Evolutionary conservation across 2,329 filamentous ascomycete genomes (phyloP), one percentile per base, ranked within the genome.

Genomic region (Xylariaceae sp.): DNA sequence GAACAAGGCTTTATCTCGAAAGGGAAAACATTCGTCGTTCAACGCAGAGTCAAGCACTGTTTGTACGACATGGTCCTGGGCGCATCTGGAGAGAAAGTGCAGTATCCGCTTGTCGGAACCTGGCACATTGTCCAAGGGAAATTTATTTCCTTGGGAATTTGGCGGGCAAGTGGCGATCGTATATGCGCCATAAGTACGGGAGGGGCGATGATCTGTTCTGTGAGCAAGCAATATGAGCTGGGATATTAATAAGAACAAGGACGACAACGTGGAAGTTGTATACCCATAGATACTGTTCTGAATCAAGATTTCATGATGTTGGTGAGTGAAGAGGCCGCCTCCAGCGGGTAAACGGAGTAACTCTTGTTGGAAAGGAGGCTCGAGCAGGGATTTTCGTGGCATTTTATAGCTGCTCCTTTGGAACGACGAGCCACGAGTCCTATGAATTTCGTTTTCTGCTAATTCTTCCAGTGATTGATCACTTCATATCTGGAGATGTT

Each of bases 171-270:
- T 17, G 61, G 59, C 5, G 68, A 67, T 15, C 69, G 72, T 1
- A 68, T 75, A 18, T 69, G 70, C 49, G 72, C 73, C 2, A 62
- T 74, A 2, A 67, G 66, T n/a, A 66, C 62, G 9, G 73, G 73
- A 2, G 73, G 72, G 1, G 64, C 69, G 15, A 73, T 72, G 68
- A 66, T 75, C 7, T 74, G 71, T 39, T 74, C 73, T 0, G 71
- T 74, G 7, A 68, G 58, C 42, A 39, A 34, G 49, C 2, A 35
- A 15, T 51, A 51, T 35, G 49, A 35, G 30, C 23, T 9, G 13
- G 7, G 23, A n/a, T n/a, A 17, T 35, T 51, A 30, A 49, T 30
- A 30, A 30, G 23, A 4, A 4, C 5, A 30, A 30, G 23, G 23
- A 30, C 23, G 23, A 30, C 23, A 30, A 30, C 23, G 23, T 5